Evolutionary conservation across 2,329 filamentous ascomycete species (phyloP).

Genomic region (Phoma sp.): DNA sequence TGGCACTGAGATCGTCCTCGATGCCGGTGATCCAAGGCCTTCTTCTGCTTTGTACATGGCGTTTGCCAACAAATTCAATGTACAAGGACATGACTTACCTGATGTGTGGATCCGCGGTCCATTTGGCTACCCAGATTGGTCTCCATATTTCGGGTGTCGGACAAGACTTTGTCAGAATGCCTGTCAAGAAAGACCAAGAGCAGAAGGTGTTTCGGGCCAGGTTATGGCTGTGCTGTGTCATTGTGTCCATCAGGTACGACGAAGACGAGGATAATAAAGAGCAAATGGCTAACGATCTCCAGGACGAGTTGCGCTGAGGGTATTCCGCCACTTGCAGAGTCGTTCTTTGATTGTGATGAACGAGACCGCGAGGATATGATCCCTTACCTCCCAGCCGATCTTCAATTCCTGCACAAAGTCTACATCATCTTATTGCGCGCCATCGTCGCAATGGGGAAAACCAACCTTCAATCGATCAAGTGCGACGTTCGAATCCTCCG

Average conservation of each 20-base stretch:
- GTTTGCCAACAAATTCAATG: conserved; percentile 52
- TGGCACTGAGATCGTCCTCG: conserved; percentile 46
- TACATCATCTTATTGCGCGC: conserved; percentile 45
- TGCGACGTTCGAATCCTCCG: conserved; percentile 42
- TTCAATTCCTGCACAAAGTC: conserved; percentile 46
- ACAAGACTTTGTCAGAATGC: conserved; percentile 51
- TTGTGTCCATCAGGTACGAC: conserved; percentile 45
- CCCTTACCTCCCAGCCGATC: conserved; percentile 37
- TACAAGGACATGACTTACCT: conserved; percentile 52
- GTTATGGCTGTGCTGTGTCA: conserved; percentile 50
- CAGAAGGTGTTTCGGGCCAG: conserved; percentile 46
- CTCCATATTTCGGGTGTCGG: conserved; percentile 50
- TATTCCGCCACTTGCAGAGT: conserved; percentile 46
- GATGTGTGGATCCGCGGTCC: conserved; percentile 50
- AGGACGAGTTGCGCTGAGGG: conserved; percentile 45
- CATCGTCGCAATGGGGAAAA: conserved; percentile 44
- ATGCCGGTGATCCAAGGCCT: conserved; percentile 52
- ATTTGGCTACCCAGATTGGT: conserved; percentile 52
- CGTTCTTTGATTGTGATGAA: conserved; percentile 44
- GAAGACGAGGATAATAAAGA: neutral
- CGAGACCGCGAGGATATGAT: conserved; percentile 43
- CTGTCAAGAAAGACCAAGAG: conserved; percentile 45
- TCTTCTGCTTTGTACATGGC: conserved; percentile 52
- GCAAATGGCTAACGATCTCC: conserved; percentile 17
- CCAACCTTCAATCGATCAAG: conserved; percentile 41